These are phyloP conservation scores for Neocatenulostroma microsporum DNA, from an alignment of 2,329 filamentous ascomycete species.

Conservation along the genomic window DNA sequence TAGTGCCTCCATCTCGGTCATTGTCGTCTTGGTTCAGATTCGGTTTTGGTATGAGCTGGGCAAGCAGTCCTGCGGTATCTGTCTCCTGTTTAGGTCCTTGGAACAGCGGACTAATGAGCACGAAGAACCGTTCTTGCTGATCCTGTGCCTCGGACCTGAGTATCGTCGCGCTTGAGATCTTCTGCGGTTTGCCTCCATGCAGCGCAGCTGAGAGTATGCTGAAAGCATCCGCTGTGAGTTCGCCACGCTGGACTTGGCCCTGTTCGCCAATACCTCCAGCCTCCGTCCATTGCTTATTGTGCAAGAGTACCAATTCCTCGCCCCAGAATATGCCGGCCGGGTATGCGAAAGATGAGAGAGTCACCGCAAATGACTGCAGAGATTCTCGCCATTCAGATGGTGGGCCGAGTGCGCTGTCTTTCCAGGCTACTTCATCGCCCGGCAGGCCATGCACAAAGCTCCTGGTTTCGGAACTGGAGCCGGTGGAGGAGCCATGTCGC, in stretches of 20 bases:
- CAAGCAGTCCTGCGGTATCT: slow-evolving; percentile 7
- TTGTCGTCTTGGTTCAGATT: no score
- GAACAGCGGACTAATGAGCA: slow-evolving; percentile 21
- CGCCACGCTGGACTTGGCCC: slow-evolving; percentile 28
- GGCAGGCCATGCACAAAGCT: slow-evolving; percentile 8
- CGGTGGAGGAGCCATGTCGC: no score
- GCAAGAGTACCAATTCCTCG: slow-evolving; percentile 30
- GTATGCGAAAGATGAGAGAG: slow-evolving; percentile 35
- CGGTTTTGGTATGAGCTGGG: slow-evolving; percentile 9
- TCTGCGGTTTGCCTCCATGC: slow-evolving; percentile 15
- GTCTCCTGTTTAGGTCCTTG: neutral
- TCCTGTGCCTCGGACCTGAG: slow-evolving; percentile 5
- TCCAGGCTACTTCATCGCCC: slow-evolving; percentile 10
- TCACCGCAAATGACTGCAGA: slow-evolving; percentile 21
- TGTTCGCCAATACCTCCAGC: slow-evolving; percentile 29
- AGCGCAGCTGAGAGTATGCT: slow-evolving; percentile 29
- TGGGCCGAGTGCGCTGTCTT: slow-evolving; percentile 24
- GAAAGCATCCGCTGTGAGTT: slow-evolving; percentile 29
- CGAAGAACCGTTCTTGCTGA: slow-evolving; percentile 10
- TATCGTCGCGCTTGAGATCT: slow-evolving; percentile 16
- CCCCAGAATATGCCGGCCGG: slow-evolving; percentile 39
- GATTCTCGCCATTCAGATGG: slow-evolving; percentile 30
- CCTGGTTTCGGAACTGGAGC: neutral
- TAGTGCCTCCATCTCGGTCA: neutral
- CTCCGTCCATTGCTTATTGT: slow-evolving; percentile 37